Percentiles rank a stretch among this genome's conserved stretches.
Evolutionary conservation across 306 rosid species (phyloP).

Genomic region (Dryas drummondii): DNA sequence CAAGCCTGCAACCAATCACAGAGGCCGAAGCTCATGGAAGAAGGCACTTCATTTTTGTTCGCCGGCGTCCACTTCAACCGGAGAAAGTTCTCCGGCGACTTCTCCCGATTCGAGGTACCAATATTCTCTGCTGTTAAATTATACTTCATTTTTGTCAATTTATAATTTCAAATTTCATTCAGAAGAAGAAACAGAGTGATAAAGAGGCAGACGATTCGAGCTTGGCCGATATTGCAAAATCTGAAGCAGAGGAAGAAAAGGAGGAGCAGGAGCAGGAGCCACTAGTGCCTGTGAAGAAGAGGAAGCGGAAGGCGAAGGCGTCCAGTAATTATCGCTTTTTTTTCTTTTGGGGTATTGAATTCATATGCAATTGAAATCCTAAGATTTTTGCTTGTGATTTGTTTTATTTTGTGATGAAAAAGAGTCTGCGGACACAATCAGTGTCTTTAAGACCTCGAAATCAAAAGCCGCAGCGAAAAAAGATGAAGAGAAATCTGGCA

Average conservation of each 20-base stretch:
- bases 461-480: slow-evolving; percentile 25
- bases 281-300: slow-evolving; percentile 50
- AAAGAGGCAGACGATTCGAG: slow-evolving; percentile 33
- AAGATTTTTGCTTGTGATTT: slow-evolving; percentile 13
- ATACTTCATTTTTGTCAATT: background rate
- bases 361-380: background rate
- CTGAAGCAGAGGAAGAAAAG: slow-evolving; percentile 43
- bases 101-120: slow-evolving; percentile 69
- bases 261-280: slow-evolving; percentile 41
- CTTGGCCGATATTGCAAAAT: slow-evolving; percentile 24
- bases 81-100: slow-evolving; percentile 67
- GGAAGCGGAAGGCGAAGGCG: slow-evolving; percentile 61
- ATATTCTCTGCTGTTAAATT: background rate
- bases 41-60: slow-evolving; percentile 69
- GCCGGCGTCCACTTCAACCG: slow-evolving; percentile 71
- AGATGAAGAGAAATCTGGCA: slow-evolving; percentile 32
- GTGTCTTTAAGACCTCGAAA: slow-evolving; percentile 62
- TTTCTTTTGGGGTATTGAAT: background rate
- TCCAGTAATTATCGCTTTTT: slow-evolving; percentile 42
- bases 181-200: slow-evolving; percentile 49
- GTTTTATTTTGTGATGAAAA: slow-evolving; percentile 5
- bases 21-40: slow-evolving; percentile 41
- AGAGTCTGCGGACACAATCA: slow-evolving; percentile 73
- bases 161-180: background rate
- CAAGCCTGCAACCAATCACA: background rate